phyloP scores from a whole-genome alignment of 305 asterid species.

The Plantago lanceolata region DNA sequence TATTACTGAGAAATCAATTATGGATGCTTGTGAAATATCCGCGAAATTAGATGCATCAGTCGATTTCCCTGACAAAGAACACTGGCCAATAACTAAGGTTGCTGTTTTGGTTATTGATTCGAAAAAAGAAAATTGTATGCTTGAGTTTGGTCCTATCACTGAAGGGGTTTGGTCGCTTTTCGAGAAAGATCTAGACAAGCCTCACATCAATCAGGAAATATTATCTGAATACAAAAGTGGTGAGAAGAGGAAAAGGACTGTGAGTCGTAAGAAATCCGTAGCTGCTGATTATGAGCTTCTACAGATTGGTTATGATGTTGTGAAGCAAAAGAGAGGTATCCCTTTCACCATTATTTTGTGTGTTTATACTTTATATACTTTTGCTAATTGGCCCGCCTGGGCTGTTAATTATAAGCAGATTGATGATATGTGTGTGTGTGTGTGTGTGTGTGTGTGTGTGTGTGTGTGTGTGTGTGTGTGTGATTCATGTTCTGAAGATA shows the following conservation, averaged over 20 bases:
- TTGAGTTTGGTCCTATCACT: slow-evolving; percentile 36
- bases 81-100: slow-evolving; percentile 48
- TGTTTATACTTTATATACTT: background rate
- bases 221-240: slow-evolving; percentile 9
- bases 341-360: slow-evolving; percentile 4
- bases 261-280: slow-evolving; percentile 13
- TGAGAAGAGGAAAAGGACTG: slow-evolving; percentile 33
- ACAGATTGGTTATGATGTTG: slow-evolving; percentile 43
- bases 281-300: slow-evolving; percentile 26
- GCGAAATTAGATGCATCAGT: slow-evolving; percentile 40
- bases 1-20: slow-evolving; percentile 50
- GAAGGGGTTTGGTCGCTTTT: slow-evolving; percentile 61
- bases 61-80: slow-evolving; percentile 35
- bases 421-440: background rate
- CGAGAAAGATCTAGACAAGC: slow-evolving; percentile 35
- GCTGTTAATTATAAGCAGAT: background rate
- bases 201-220: slow-evolving; percentile 22
- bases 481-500: background rate
- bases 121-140: slow-evolving; percentile 45
- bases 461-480: background rate
- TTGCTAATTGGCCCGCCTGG: background rate
- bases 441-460: background rate
- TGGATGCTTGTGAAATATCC: slow-evolving; percentile 56
- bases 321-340: slow-evolving; percentile 46
- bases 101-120: slow-evolving; percentile 54